Evolutionary conservation across 164 flowering plant genomes (phyloP), one percentile per base, ranked within the genome.

Genomic region (Chimonanthus praecox): DNA sequence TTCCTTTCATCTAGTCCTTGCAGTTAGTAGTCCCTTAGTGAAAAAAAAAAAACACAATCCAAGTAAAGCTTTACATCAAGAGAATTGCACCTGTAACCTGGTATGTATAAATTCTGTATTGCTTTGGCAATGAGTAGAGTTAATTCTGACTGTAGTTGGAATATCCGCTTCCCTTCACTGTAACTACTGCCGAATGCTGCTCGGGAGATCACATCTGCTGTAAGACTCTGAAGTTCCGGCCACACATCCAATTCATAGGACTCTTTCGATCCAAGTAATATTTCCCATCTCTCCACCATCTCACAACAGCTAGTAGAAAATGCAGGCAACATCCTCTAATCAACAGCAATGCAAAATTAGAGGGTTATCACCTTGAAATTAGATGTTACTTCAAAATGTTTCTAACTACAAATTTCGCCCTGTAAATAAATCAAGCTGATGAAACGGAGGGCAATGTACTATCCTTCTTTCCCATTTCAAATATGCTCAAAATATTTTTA

Each of bases 181-280:
- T 74, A 83, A 72, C 71, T 87, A 76, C 87, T 84, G 21, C 91
- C 89, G 73, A 88, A 86, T 49, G 88, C 89, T 6, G 86, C 68
- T 33, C 86, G 69, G 46, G 89, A 79, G 18, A 88, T 86, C 58
- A 74, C 83, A 73, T 88, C 89, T 3, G 72, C 80, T 9, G 85
- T 65, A 21, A 85, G 78, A 8, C 66, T 79, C 49, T 82, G 81
- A 20, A 33, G 33, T 33, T 33, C 33, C 0, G 33, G 33, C 33
- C 33, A 33, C 33, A 33, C 33, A 33, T 33, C 89, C 47, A 88
- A 11, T 58, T 86, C 91, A 73, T 68, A 68, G 20, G 74, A 71
- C 43, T 79, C 81, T 69, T 78, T 49, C 15, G 67, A 18, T 43
- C 63, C 33, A 71, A 73, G 72, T 68, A 76, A 33, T 11, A 71